A percentile compares a stretch with the other conserved stretches of the same genome.
Conservation (phyloP, 768 basidiomycete species). For the Pleurotus citrinopileatus region DNA sequence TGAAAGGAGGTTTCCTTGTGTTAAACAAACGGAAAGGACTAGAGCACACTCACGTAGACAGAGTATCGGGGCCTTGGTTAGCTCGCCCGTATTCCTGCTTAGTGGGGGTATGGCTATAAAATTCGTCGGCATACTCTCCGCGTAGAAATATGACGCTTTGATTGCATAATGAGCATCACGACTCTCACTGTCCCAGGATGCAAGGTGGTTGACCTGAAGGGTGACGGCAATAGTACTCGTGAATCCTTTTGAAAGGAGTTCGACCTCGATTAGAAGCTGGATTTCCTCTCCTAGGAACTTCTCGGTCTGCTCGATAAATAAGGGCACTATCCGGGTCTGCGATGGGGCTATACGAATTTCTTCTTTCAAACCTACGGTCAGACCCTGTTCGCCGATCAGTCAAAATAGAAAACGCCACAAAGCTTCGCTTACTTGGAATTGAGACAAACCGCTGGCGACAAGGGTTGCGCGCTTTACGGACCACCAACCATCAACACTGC, state of each 20-base stretch:
- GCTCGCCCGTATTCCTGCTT: slow-evolving; percentile 20
- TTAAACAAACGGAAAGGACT: background rate
- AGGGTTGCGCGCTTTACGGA: slow-evolving; percentile 32
- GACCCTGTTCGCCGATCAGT: slow-evolving; percentile 19
- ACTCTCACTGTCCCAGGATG: slow-evolving; percentile 32
- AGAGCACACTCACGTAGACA: slow-evolving; percentile 53
- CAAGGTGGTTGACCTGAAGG: slow-evolving; percentile 45
- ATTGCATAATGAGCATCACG: slow-evolving; percentile 33
- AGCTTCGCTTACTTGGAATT: slow-evolving; percentile 14
- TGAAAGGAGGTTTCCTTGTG: slow-evolving; percentile 3
- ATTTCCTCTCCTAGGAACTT: slow-evolving; percentile 31
- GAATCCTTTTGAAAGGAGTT: slow-evolving; percentile 26
- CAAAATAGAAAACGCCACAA: slow-evolving; percentile 1
- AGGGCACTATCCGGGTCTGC: slow-evolving; percentile 60
- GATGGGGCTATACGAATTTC: slow-evolving; percentile 49
- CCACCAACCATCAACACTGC: slow-evolving; percentile 55
- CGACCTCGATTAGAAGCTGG: slow-evolving; percentile 35
- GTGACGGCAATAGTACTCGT: slow-evolving; percentile 27
- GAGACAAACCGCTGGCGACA: slow-evolving; percentile 6
- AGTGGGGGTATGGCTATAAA: slow-evolving; percentile 61
- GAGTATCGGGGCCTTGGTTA: slow-evolving; percentile 48
- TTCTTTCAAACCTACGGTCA: slow-evolving; percentile 26
- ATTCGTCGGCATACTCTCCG: slow-evolving; percentile 48
- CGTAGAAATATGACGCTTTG: slow-evolving; percentile 58
- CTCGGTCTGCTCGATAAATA: slow-evolving; percentile 40